Evolutionary conservation across 306 rosid species (phyloP).

Genomic region (Lathyrus oleraceus): DNA sequence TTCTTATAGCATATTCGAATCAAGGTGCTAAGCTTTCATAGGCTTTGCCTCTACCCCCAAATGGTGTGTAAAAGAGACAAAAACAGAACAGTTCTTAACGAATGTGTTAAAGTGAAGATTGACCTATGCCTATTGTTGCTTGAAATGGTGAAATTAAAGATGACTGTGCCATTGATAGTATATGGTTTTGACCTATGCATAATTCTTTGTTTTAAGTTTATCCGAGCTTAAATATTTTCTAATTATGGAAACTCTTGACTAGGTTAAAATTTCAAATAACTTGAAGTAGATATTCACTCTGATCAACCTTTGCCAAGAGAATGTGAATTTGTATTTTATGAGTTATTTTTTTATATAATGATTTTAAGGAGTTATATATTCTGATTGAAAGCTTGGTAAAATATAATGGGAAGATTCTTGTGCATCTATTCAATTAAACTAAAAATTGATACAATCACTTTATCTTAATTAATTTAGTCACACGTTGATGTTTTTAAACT

Average conservation of each 20-base stretch:
- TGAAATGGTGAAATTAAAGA: conserved; percentile 1
- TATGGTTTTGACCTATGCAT: neutral
- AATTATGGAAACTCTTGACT: conserved; percentile 12
- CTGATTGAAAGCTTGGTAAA: neutral
- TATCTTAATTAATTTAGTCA: too few species aligned
- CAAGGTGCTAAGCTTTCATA: conserved; percentile 36
- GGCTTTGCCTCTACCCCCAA: conserved; percentile 26
- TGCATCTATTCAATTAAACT: neutral
- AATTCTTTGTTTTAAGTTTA: neutral
- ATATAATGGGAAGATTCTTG: neutral
- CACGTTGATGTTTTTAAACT: too few species aligned
- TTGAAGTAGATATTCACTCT: neutral
- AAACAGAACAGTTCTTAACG: conserved; percentile 27
- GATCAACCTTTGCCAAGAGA: neutral
- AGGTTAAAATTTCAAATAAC: conserved; percentile 1
- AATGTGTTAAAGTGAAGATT: conserved; percentile 11
- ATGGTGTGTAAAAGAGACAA: conserved; percentile 14
- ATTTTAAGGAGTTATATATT: neutral
- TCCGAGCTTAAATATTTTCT: neutral
- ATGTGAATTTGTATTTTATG: neutral
- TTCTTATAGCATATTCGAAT: conserved; percentile 18
- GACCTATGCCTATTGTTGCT: conserved; percentile 14
- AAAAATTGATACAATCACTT: too few species aligned
- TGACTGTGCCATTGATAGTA: neutral
- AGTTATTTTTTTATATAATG: neutral